phyloP scores from a whole-genome alignment of 805 yeast species.

The Ogataea paradorogensis region DNA sequence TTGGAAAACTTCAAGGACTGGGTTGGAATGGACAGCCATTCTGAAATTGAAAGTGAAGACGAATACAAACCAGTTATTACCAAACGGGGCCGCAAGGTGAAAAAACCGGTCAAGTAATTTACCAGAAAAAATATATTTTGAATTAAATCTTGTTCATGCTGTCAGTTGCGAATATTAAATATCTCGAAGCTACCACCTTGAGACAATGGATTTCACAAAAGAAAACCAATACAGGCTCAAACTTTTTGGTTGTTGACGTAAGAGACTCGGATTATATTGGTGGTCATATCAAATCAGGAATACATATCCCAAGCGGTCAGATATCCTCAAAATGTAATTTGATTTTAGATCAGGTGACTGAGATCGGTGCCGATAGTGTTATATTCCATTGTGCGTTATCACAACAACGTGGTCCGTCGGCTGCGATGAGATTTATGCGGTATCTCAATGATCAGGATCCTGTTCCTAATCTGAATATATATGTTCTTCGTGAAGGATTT shows the following conservation, averaged over 20 bases:
- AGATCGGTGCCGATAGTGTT: conserved; percentile 43
- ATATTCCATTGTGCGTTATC: conserved; percentile 90
- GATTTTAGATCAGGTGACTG: conserved; percentile 35
- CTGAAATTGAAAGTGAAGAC: conserved; percentile 23
- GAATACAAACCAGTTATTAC: conserved; percentile 13
- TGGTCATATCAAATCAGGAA: conserved; percentile 59
- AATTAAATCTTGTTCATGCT: conserved; percentile 8
- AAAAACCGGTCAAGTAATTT: conserved; percentile 4
- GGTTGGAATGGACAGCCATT: conserved; percentile 33
- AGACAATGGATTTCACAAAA: conserved; percentile 44
- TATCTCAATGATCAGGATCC: conserved; percentile 35
- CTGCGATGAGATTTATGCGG: conserved; percentile 64
- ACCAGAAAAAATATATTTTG: conserved; percentile 4
- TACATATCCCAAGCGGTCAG: conserved; percentile 52
- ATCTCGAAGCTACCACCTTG: conserved; percentile 44
- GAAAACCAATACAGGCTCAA: conserved; percentile 37
- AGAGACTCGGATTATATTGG: conserved; percentile 82
- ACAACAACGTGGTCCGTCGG: conserved; percentile 88
- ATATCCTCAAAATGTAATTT: conserved; percentile 40
- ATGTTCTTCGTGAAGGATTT: conserved; percentile 83
- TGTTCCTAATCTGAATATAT: conserved; percentile 39
- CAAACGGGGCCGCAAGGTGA: conserved; percentile 9
- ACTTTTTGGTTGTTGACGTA: conserved; percentile 70
- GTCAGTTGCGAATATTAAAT: conserved; percentile 43
- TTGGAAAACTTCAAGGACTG: conserved; percentile 36